Evolutionary conservation across 257 asterid genomes (phyloP).

Genomic region (Vinca minor): DNA sequence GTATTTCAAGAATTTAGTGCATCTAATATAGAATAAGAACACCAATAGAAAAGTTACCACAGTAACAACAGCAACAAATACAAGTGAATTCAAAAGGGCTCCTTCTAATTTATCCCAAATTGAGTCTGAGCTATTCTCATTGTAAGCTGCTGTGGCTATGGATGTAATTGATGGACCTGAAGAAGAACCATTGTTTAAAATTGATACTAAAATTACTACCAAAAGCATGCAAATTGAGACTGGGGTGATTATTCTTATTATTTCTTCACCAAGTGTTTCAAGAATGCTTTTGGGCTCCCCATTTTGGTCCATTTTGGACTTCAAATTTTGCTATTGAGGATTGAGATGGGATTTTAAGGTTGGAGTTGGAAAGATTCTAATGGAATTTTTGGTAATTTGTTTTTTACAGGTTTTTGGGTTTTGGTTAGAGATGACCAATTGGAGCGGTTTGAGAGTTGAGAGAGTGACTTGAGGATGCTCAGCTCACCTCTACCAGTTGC

Average conservation of each 20-base stretch:
- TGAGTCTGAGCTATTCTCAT: slow-evolving; percentile 70
- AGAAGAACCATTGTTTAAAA: slow-evolving; percentile 45
- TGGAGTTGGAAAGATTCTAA: background rate
- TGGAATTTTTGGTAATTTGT: background rate
- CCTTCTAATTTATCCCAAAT: slow-evolving; percentile 90
- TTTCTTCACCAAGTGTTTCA: slow-evolving; percentile 86
- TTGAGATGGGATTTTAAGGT: background rate
- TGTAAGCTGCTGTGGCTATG: slow-evolving; percentile 73
- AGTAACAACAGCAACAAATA: slow-evolving; percentile 74
- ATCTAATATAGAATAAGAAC: slow-evolving; percentile 74
- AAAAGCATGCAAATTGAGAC: slow-evolving; percentile 88
- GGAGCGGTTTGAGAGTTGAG: background rate
- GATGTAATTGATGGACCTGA: slow-evolving; percentile 35
- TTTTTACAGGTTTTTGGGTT: background rate
- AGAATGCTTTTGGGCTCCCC: slow-evolving; percentile 49
- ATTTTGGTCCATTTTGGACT: slow-evolving; percentile 54
- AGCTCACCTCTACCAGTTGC: background rate
- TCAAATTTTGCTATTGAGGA: background rate
- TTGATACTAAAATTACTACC: slow-evolving; percentile 69
- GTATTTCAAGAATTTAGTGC: slow-evolving; percentile 91
- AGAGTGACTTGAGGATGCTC: background rate
- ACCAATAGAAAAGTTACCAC: slow-evolving; percentile 74
- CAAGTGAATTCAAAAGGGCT: slow-evolving; percentile 80
- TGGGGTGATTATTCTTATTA: slow-evolving; percentile 73
- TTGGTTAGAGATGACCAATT: background rate